These are phyloP conservation scores for Pythium grandisporangium DNA, from an alignment of 352 stramenopile species.

Conservation along the genomic window DNA sequence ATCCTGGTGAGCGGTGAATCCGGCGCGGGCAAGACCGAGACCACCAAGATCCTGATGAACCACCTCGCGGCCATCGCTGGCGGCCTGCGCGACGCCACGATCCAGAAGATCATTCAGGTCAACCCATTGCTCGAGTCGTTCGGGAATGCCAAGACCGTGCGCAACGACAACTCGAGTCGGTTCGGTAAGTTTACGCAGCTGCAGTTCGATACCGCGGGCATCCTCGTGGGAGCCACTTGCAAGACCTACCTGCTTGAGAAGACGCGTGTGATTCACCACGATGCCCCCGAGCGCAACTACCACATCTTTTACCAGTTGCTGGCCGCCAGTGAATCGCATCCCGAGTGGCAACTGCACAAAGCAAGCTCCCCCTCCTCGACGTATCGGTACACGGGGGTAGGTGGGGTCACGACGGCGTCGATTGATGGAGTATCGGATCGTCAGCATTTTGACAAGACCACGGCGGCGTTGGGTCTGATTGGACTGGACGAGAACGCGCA, in stretches of 20 bases:
- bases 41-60: slow-evolving; percentile 87
- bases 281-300: slow-evolving; percentile 64
- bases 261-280: slow-evolving; percentile 74
- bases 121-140: slow-evolving; percentile 83
- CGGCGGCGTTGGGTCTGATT: slow-evolving; percentile 51
- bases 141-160: slow-evolving; percentile 55
- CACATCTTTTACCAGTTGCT: slow-evolving; percentile 78
- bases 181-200: slow-evolving; percentile 55
- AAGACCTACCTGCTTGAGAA: slow-evolving; percentile 93
- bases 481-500: slow-evolving; percentile 50
- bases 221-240: slow-evolving; percentile 65
- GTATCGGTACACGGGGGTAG: slow-evolving; percentile 62
- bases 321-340: slow-evolving; percentile 7
- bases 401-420: slow-evolving; percentile 31
- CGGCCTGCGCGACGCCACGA: slow-evolving; percentile 57
- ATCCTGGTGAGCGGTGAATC: slow-evolving; percentile 85
- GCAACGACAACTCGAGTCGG: slow-evolving; percentile 37
- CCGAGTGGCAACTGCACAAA: slow-evolving; percentile 44
- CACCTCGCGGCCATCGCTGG: slow-evolving; percentile 69
- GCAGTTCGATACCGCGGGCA: slow-evolving; percentile 44
- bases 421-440: slow-evolving; percentile 72
- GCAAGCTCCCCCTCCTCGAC: too few species aligned
- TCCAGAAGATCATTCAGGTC: slow-evolving; percentile 78
- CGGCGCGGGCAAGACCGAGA: slow-evolving; percentile 84
- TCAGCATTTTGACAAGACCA: slow-evolving; percentile 63